Base-by-base conservation (phyloP, 2,329 filamentous ascomycete species). In the Colletotrichum caudatum region DNA sequence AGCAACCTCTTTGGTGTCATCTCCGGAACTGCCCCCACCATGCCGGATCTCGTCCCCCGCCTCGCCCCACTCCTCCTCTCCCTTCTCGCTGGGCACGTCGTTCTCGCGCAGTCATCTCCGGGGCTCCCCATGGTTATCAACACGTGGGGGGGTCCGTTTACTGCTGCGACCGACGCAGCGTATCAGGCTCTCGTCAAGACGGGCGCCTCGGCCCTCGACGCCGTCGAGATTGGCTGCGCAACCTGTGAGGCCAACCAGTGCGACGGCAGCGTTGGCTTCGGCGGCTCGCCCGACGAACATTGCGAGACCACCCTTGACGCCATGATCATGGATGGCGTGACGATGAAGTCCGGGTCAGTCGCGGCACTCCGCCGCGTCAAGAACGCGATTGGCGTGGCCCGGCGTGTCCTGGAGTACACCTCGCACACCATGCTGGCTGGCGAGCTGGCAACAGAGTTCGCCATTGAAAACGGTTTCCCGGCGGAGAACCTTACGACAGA, bases 251-350 rank as follows among this genome's bases (percentile, higher is more conserved):
- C 77, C 68, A 82, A 83, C 61, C 87, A 85, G 73, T 89, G 87
- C 78, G 87, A 89, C 75, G 83, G 84, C 60, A 87, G 82, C 48
- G 87, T 89, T 48, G 87, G 87, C 63, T 88, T 80, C 74, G 87
- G 87, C 65, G 87, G 87, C 9, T 88, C 86, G 2, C 86, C 87
- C 0, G 86, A 88, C 73, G 87, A 89, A 76, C 77, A 79, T 41
- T 89, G 87, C 78, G 87, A 89, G 79, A 89, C 87, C 3, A 88
- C 87, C 0, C 85, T 89, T 18, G 87, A 89, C 77, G 87, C 87
- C n/a, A 82, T 89, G 81, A 83, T 89, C 77, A 88, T 89, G 83
- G 87, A 89, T 76, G 87, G 87, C 37, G 78, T 77, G 0, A 85
- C 81, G n/a, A 82, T 89, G 79, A 86, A 87, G 20, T 81, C 83